Evolutionary conservation across 2,329 filamentous ascomycete species (phyloP).

Genomic region (Leptodontidium sp.): DNA sequence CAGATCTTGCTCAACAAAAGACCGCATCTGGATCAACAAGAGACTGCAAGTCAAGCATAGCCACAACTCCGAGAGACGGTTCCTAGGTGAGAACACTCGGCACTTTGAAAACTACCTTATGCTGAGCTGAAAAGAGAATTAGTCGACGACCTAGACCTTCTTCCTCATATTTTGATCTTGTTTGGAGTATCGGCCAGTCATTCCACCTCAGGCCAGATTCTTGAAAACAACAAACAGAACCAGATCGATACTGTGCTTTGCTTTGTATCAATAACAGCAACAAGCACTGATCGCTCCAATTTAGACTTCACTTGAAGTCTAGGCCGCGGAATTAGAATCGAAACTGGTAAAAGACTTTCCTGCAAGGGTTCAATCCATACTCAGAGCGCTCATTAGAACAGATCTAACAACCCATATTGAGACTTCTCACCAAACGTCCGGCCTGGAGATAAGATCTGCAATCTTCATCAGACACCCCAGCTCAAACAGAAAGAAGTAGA

Average conservation of each 20-base stretch:
- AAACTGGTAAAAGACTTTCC: background rate
- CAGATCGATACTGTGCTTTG: background rate
- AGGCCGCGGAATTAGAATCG: background rate
- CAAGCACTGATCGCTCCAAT: background rate
- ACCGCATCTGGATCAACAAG: constrained; percentile 4
- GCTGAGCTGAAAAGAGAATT: constrained; percentile 11
- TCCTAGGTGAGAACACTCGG: constrained; percentile 1
- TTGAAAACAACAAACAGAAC: background rate
- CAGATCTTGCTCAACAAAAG: constrained; percentile 7
- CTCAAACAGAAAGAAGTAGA: background rate
- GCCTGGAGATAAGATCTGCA: no score
- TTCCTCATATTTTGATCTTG: no score
- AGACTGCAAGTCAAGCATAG: constrained; percentile 9
- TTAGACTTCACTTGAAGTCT: constrained; percentile 3
- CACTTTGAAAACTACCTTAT: background rate
- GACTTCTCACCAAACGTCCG: background rate
- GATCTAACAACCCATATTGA: background rate
- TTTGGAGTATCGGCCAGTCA: background rate
- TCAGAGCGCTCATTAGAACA: background rate
- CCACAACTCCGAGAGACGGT: background rate
- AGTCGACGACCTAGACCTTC: background rate
- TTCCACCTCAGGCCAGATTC: background rate
- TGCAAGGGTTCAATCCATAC: background rate
- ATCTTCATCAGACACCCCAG: background rate
- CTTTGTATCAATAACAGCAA: background rate